Conservation (phyloP, 2,329 filamentous ascomycete species). For the Boeremia lycopersici region DNA sequence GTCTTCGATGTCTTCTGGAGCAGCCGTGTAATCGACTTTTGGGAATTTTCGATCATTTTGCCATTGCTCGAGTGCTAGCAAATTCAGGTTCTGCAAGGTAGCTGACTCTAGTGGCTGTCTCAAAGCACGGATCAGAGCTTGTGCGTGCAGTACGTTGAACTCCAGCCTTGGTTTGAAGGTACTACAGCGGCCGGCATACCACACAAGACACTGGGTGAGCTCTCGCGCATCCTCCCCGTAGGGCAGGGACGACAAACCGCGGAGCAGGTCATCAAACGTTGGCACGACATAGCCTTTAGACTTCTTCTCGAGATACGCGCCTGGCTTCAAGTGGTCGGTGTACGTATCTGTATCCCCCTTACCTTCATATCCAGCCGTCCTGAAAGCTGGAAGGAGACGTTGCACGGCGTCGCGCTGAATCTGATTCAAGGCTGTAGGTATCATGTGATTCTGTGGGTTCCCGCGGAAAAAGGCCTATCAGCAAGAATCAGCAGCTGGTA, state of each 20-base stretch:
- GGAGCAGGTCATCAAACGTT: slow-evolving; percentile 29
- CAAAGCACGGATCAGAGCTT: slow-evolving; percentile 29
- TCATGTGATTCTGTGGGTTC: slow-evolving; percentile 2
- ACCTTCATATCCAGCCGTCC: slow-evolving; percentile 13
- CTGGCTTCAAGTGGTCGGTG: slow-evolving; percentile 18
- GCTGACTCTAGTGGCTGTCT: slow-evolving; percentile 15
- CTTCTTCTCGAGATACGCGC: slow-evolving; percentile 11
- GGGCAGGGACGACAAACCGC: slow-evolving; percentile 17
- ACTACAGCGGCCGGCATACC: background rate
- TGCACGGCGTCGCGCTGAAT: slow-evolving; percentile 23
- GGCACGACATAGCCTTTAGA: slow-evolving; percentile 17
- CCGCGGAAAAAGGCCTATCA: slow-evolving; percentile 20
- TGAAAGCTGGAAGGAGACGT: slow-evolving; percentile 18
- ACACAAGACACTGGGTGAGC: background rate
- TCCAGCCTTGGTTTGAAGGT: slow-evolving; percentile 30
- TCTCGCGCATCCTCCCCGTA: background rate
- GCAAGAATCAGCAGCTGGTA: background rate
- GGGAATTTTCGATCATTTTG: background rate
- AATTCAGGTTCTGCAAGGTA: background rate
- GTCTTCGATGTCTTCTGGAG: background rate
- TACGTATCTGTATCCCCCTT: slow-evolving; percentile 19
- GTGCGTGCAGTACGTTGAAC: slow-evolving; percentile 35
- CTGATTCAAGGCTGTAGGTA: slow-evolving; percentile 14
- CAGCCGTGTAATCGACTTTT: background rate
- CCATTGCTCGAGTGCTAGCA: background rate